Evolutionary conservation across 1,284 basidiomycete species (phyloP), one percentile per base, ranked within the genome.

Genomic region (Cryptococcus deneoformans): DNA sequence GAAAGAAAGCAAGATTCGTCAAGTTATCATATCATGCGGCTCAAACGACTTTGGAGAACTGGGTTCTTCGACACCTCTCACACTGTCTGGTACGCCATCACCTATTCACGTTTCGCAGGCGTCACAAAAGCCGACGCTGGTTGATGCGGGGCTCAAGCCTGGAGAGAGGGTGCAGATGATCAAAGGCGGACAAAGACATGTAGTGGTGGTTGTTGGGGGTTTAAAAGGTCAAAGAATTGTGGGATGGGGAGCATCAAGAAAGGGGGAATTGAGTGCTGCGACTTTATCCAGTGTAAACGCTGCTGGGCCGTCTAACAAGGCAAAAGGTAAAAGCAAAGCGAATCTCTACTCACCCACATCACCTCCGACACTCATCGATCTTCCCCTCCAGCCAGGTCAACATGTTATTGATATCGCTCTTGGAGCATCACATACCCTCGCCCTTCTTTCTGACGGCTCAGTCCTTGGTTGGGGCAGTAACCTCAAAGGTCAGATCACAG

Each of bases 211-310:
- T 14, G 56, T 88, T 16, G 9, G 38, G 14, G 55, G 59, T 9
- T 14, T 9, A 29, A 42, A 40, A 2, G 50, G 52, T 10, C 63
- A 75, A 46, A 59, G 81, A 38, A 62, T 89, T 10, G 76, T 86
- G 0, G 92, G 91, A 2, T 95, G 92, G 92, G 92, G 92, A 5
- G 81, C 86, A 3, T 82, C 84, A 29, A 80, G 92, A 44, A 90
- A 92, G 66, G 90, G 90, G 1, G 90, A 78, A 58, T 67, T 75
- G 38, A 66, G 68, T 49, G 39, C 56, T 8, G 8, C 12, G 10
- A 62, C 61, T 7, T 35, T 57, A 2, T 53, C n/a, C 11, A 38
- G 9, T n/a, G 42, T 35, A 44, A 46, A 3, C 29, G 29, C 29
- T 29, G 29, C 29, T 5, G 29, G 29, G 43, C 20, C 29, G 46